These are phyloP conservation scores for Aquilaria yunnanensis DNA, from an alignment of 345 rosid species.

Conservation along the genomic window DNA sequence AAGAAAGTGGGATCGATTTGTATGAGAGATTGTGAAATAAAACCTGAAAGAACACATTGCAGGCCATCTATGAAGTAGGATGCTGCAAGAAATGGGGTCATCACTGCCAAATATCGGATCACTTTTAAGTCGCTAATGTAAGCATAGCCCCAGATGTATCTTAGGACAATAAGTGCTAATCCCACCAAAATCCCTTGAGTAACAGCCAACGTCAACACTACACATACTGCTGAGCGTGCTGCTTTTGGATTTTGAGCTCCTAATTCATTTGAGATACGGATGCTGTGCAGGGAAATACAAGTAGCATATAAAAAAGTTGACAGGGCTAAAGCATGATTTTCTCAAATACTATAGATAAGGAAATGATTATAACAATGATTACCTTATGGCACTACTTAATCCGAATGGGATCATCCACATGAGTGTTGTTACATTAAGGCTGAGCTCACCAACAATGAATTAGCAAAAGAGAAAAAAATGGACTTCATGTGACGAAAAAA, in stretches of 20 bases:
- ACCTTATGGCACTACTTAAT: slow-evolving; percentile 12
- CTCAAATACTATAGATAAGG: not conserved
- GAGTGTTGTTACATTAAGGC: slow-evolving; percentile 7
- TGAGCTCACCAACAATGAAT: not conserved
- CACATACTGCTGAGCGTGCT: slow-evolving; percentile 16
- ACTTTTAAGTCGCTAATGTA: slow-evolving; percentile 29
- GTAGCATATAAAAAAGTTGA: not conserved
- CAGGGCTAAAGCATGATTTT: too few relatives aligned
- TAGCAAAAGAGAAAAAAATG: not conserved
- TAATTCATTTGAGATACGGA: slow-evolving; percentile 27
- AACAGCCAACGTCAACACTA: slow-evolving; percentile 6
- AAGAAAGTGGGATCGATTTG: too few relatives aligned
- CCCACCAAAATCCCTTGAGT: slow-evolving; percentile 13
- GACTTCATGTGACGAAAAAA: not conserved
- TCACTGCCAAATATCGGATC: slow-evolving; percentile 24
- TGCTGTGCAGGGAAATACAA: slow-evolving; percentile 12
- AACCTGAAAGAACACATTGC: slow-evolving; percentile 45
- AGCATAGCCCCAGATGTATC: slow-evolving; percentile 2
- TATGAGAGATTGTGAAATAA: not conserved
- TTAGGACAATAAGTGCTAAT: slow-evolving; percentile 5
- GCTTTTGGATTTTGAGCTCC: slow-evolving; percentile 21
- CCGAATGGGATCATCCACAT: slow-evolving; percentile 14
- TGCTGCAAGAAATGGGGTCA: slow-evolving; percentile 29
- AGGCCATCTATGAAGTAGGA: slow-evolving; percentile 32
- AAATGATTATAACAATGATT: not conserved